These are phyloP conservation scores for Spiromastix sp. DNA, from an alignment of 2,329 filamentous ascomycete species.

Conservation along the genomic window DNA sequence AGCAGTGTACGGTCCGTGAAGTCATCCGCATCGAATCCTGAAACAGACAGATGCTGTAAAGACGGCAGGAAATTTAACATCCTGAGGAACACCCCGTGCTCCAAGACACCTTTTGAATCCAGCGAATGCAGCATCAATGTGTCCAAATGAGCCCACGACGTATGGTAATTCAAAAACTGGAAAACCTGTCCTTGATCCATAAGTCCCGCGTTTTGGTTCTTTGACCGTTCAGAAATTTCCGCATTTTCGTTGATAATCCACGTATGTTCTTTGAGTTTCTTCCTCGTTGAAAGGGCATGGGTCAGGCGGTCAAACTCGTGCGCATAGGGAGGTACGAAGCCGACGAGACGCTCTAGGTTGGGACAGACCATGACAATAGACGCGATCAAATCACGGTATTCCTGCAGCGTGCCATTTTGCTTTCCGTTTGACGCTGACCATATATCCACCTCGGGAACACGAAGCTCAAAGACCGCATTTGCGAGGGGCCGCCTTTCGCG, in stretches of 20 bases:
- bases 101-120: slow-evolving; percentile 34
- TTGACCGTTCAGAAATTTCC: slow-evolving; percentile 28
- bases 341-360: slow-evolving; percentile 44
- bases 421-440: slow-evolving; percentile 28
- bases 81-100: slow-evolving; percentile 45
- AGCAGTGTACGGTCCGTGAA: slow-evolving; percentile 47
- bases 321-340: slow-evolving; percentile 43
- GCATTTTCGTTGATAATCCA: slow-evolving; percentile 44
- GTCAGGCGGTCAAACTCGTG: slow-evolving; percentile 46
- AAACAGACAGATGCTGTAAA: slow-evolving; percentile 44
- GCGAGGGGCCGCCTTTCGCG: slow-evolving; percentile 42
- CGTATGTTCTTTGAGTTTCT: slow-evolving; percentile 43
- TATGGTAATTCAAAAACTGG: slow-evolving; percentile 45
- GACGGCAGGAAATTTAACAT: slow-evolving; percentile 43
- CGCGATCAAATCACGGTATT: slow-evolving; percentile 42
- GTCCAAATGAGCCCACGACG: slow-evolving; percentile 40
- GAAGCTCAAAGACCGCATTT: slow-evolving; percentile 42
- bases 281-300: slow-evolving; percentile 45
- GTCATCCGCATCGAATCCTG: slow-evolving; percentile 42
- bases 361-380: slow-evolving; percentile 51
- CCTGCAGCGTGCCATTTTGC: slow-evolving; percentile 32
- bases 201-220: slow-evolving; percentile 21
- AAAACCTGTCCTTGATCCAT: slow-evolving; percentile 39
- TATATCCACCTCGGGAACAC: slow-evolving; percentile 40
- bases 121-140: slow-evolving; percentile 44